Evolutionary conservation across 1,139 yeast genomes (phyloP), one percentile per base, ranked within the genome.

Genomic region (Sugiyamaella japonica): DNA sequence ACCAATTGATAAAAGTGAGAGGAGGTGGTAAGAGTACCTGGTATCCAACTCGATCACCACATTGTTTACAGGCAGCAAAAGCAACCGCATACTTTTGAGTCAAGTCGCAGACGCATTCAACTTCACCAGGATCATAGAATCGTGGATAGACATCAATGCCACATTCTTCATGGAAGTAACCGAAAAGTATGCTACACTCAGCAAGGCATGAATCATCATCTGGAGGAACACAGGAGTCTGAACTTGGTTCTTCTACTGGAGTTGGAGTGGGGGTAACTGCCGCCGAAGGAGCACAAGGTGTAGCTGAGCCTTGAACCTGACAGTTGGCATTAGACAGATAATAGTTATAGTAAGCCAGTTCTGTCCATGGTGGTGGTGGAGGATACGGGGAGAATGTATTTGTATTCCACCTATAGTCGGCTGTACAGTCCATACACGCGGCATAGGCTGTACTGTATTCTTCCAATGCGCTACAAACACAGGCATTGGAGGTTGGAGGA

Each of bases 301-400:
- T 17, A 2, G 36, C 41, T 2, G 50, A 16, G 7, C 32, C 43
- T 20, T 15, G 39, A 10, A 32, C 48, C 9, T n/a, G 17, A 17
- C 48, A 42, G 4, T 16, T 42, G 3, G 46, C 36, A n/a, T 17
- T n/a, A 6, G 46, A 9, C 37, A 42, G 15, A 36, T 36, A 42
- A 42, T 42, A 42, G n/a, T 42, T 42, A 42, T 42, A 42, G 28
- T 45, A 36, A 2, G 48, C 16, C 40, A 45, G 23, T 6, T 16
- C 32, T 9, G n/a, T 34, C 31, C 31, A 36, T 16, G 48, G 48
- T 12, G 48, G 48, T 6, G 48, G 48, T 4, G 48, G 48, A 32
- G 48, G 48, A 34, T 10, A 36, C 5, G 48, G 48, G 6, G 48
- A 32, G 23, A 36, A 12, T 9, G 29, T 15, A 16, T 25, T 32